These are phyloP conservation scores for Komagataea norvegica DNA, from an alignment of 1,139 yeast species.

Conservation along the genomic window DNA sequence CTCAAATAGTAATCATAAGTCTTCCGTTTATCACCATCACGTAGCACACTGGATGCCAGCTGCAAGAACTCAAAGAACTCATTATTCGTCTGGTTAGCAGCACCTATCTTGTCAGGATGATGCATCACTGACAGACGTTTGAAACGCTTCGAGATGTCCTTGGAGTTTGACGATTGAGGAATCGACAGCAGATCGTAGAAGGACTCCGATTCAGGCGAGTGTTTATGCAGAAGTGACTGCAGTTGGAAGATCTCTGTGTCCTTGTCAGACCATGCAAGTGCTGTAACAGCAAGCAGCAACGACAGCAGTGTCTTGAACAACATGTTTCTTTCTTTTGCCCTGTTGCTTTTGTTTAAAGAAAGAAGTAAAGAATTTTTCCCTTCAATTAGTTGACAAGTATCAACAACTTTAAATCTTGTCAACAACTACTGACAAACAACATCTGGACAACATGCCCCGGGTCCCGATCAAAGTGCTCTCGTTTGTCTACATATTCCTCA, in stretches of 20 bases:
- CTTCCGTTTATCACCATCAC: slow-evolving; percentile 42
- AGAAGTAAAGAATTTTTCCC: too few relatives aligned
- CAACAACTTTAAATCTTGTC: too few relatives aligned
- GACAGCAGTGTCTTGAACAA: slow-evolving; percentile 7
- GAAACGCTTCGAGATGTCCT: slow-evolving; percentile 65
- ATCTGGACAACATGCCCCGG: too few relatives aligned
- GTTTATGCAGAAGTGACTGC: slow-evolving; percentile 59
- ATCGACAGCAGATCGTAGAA: slow-evolving; percentile 69
- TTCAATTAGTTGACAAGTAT: too few relatives aligned
- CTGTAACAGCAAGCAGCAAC: slow-evolving; percentile 19
- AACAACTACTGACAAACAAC: too few relatives aligned
- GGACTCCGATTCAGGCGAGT: slow-evolving; percentile 57
- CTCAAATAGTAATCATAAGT: slow-evolving; percentile 81
- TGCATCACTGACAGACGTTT: slow-evolving; percentile 63
- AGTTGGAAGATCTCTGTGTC: slow-evolving; percentile 81
- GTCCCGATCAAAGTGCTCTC: too few relatives aligned
- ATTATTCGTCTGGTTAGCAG: slow-evolving; percentile 25
- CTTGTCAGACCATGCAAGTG: slow-evolving; percentile 43
- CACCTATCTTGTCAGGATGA: slow-evolving; percentile 73
- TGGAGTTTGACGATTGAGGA: slow-evolving; percentile 47
- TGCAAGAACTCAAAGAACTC: slow-evolving; percentile 22
- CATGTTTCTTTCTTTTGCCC: slow-evolving; percentile 4
- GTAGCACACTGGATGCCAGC: slow-evolving; percentile 18
- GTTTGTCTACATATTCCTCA: slow-evolving; percentile 8
- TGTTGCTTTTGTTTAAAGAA: too few relatives aligned